Base-by-base conservation (phyloP, 257 asterid species). In the Salvia miltiorrhiza region DNA sequence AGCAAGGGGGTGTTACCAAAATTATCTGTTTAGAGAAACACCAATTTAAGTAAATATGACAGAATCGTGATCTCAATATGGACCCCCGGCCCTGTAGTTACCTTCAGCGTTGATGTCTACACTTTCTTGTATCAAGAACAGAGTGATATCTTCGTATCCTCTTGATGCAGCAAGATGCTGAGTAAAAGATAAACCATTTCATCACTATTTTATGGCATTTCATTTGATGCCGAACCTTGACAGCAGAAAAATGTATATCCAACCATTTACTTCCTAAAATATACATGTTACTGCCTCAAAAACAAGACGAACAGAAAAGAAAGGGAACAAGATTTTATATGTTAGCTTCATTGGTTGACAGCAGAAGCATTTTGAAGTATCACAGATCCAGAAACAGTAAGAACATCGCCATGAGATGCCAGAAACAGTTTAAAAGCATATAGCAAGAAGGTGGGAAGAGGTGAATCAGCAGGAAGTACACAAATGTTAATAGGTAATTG, bases 121-220 rank as follows among this genome's bases (percentile, higher is more conserved):
- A 2, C 85, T 84, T 82, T 87, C 93, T 70, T 88, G 95, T 61
- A 90, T 45, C 28, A 93, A 95, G 79, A 82, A 88, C 61, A 41
- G 74, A 39, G 83, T 77, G 37, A 93, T 83, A 63, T 88, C 96
- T 80, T 88, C 95, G 5, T 77, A 82, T 16, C 99, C 99, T 82
- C 74, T 80, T 0, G 96, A 89, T 60, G 99, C 96, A 77, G 99
- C 96, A 76, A 93, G 90, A 82, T 93, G 99, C 99, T 93, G 88
- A 57, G 1, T 5, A 49, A 30, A 56, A 55, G 19, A 60, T 69
- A 69, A 28, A 32, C 16, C 30, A 5, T 39, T 28, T 40, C n/a
- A 20, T 33, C 37, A 64, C 53, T 21, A 59, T 70, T 23, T 37
- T n/a, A 8, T 53, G 16, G 16, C 43, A 8, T 45, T 7, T 44